These are phyloP conservation scores for Phytophthora pinifolia DNA, from an alignment of 352 stramenopile genomes.

Conservation along the genomic window DNA sequence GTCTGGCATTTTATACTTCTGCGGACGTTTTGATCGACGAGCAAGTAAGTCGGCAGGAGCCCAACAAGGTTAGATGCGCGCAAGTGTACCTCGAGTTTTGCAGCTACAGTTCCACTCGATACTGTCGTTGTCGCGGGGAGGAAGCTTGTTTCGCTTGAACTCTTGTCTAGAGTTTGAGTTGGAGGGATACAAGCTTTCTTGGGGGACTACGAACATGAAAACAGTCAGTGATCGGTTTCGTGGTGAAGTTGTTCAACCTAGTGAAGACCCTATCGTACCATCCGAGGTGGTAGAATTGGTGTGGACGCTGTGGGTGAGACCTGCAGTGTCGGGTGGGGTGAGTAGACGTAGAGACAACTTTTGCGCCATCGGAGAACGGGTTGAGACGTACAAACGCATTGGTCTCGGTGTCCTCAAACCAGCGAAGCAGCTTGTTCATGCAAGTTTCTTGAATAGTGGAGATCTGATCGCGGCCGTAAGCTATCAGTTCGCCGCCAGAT, in stretches of 20 bases:
- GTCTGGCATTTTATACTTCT: slow-evolving; percentile 67
- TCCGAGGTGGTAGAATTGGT: slow-evolving; percentile 52
- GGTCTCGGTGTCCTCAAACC: slow-evolving; percentile 52
- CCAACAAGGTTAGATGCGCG: background rate
- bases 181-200: slow-evolving; percentile 31
- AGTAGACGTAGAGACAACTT: background rate
- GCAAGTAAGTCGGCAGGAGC: too few species aligned
- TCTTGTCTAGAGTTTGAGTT: slow-evolving; percentile 19
- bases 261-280: slow-evolving; percentile 35
- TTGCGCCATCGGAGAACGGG: background rate
- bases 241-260: background rate
- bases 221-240: background rate
- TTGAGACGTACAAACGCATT: slow-evolving; percentile 20
- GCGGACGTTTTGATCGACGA: too few species aligned
- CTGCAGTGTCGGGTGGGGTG: slow-evolving; percentile 10
- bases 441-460: slow-evolving; percentile 46
- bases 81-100: slow-evolving; percentile 34
- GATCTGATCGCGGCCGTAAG: slow-evolving; percentile 29
- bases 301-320: slow-evolving; percentile 28
- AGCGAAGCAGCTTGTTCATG: slow-evolving; percentile 48
- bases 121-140: slow-evolving; percentile 4
- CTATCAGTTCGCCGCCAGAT: background rate
- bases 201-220: slow-evolving; percentile 37
- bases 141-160: slow-evolving; percentile 24
- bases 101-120: slow-evolving; percentile 3